Conservation (phyloP, 768 basidiomycete species). For the Russula abietina region DNA sequence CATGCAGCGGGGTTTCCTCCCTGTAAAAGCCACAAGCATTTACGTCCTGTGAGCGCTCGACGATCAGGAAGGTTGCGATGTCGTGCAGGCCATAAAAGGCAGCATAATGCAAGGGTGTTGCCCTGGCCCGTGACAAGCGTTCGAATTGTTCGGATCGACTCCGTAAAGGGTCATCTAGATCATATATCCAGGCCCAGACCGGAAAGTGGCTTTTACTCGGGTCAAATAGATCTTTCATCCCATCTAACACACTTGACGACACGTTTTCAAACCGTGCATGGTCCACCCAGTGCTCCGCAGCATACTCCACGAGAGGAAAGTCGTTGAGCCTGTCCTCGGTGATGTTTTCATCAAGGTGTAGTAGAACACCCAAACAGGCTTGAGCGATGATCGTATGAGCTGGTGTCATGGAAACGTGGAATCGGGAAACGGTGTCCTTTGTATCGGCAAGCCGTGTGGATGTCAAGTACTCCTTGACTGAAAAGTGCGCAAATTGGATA, state of each 20-base stretch:
- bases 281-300: background rate
- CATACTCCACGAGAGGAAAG: background rate
- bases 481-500: constrained; percentile 12
- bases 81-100: too few species aligned
- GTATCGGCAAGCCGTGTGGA: background rate
- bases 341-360: background rate
- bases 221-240: background rate
- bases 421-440: background rate
- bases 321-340: background rate
- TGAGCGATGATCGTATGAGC: background rate
- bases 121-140: too few species aligned
- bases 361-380: background rate
- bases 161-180: background rate
- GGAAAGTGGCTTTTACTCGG: background rate
- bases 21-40: too few species aligned
- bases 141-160: too few species aligned
- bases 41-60: background rate
- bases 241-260: background rate
- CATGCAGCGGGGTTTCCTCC: too few species aligned
- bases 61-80: background rate
- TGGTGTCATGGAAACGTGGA: background rate
- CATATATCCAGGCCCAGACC: constrained; percentile 1
- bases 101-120: too few species aligned
- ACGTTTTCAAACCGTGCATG: background rate
- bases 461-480: constrained; percentile 11